These are phyloP conservation scores for Cutaneotrichosporon daszewskae DNA, from an alignment of 1,284 basidiomycete genomes.

Conservation along the genomic window DNA sequence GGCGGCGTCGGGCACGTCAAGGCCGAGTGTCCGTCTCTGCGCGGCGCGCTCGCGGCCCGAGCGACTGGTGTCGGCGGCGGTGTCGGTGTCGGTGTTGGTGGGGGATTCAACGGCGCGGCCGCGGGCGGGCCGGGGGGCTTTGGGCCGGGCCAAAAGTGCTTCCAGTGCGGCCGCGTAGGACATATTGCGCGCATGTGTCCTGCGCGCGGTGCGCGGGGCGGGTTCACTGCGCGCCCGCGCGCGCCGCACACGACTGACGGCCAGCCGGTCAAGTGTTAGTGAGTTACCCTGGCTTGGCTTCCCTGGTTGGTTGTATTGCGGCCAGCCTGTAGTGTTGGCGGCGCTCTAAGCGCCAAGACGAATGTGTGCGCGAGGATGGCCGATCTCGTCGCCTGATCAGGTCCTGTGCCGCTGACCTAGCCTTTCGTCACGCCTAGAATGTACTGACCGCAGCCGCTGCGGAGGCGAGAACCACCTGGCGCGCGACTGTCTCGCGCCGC, in stretches of 20 bases:
- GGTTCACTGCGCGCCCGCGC: constrained; percentile 11
- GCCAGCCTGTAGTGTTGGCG: too few relatives aligned
- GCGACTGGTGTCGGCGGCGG: constrained; percentile 1
- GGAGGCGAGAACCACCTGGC: constrained; percentile 47
- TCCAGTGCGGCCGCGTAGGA: constrained; percentile 47
- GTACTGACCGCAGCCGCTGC: constrained; percentile 35
- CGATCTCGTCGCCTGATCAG: background rate
- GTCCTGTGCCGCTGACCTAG: background rate
- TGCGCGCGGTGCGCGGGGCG: constrained; percentile 15
- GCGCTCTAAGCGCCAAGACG: too few relatives aligned
- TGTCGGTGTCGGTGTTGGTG: constrained; percentile 49
- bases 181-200: constrained; percentile 42
- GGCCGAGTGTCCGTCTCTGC: constrained; percentile 78
- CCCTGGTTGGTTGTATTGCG: too few relatives aligned
- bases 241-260: constrained; percentile 30
- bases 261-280: constrained; percentile 47
- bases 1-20: constrained; percentile 59
- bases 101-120: constrained; percentile 32
- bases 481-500: constrained; percentile 44
- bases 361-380: background rate
- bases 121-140: background rate
- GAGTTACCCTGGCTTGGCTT: too few relatives aligned
- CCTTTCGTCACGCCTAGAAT: background rate
- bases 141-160: constrained; percentile 52
- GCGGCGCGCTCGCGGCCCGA: constrained; percentile 51